phyloP scores from a whole-genome alignment of 345 rosid genomes.

The Aquilaria yunnanensis region DNA sequence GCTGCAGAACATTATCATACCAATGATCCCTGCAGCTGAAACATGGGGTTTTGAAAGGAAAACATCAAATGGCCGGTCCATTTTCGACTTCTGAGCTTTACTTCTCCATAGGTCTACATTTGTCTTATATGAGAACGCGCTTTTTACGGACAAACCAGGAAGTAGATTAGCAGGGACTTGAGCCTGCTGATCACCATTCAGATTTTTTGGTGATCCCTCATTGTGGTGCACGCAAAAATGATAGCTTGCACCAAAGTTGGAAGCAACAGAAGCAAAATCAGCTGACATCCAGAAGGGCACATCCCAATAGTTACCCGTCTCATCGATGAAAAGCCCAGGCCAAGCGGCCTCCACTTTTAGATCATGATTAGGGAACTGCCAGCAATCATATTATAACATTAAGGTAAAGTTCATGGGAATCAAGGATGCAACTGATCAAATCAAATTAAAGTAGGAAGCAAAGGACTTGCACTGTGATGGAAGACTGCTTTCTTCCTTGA shows the following conservation, averaged over 20 bases:
- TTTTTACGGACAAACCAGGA: conserved; percentile 59
- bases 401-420: neutral
- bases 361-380: conserved; percentile 70
- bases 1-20: conserved; percentile 28
- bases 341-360: conserved; percentile 59
- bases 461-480: conserved; percentile 50
- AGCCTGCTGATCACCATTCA: conserved; percentile 26
- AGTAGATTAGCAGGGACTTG: conserved; percentile 52
- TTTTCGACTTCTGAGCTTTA: conserved; percentile 48
- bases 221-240: conserved; percentile 65
- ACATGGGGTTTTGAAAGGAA: conserved; percentile 76
- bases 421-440: neutral
- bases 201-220: conserved; percentile 38
- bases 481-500: conserved; percentile 69
- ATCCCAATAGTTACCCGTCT: conserved; percentile 71
- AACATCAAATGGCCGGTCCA: conserved; percentile 65
- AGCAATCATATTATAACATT: conserved; percentile 1
- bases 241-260: conserved; percentile 57
- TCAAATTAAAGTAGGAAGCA: neutral
- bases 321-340: conserved; percentile 74
- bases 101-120: conserved; percentile 77
- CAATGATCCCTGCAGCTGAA: conserved; percentile 68
- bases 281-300: conserved; percentile 62
- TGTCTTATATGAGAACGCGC: conserved; percentile 57
- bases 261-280: conserved; percentile 70